Base-by-base conservation (phyloP, 495 filamentous ascomycete genomes). In the Xylaria cubensis region DNA sequence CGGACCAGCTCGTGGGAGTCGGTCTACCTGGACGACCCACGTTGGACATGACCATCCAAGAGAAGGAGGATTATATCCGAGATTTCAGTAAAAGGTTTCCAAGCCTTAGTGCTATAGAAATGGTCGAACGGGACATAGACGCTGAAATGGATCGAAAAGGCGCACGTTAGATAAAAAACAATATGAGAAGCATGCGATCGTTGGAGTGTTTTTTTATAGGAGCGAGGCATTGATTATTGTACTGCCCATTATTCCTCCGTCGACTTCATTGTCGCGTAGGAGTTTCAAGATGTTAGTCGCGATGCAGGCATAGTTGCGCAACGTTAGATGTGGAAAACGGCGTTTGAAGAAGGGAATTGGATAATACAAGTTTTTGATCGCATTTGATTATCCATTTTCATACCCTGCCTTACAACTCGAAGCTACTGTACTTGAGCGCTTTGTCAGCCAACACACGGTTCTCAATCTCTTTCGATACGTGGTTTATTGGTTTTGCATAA, bases 71-170 rank as follows among this genome's bases (percentile, higher is more conserved):
- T 67, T 88, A 88, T 76, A 74, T 89, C 19, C 74, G 76, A 64
- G 86, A 92, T 78, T 97, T 97, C 77, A 91, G 90, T 74, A 92
- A 92, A 80, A 84, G 93, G 56, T 97, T 93, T 79, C 94, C 94
- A 1, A 94, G 90, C 75, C 84, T 97, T 32, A 89, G 88, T 29
- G 89, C 92, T 0, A 84, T 97, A 61, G 94, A 97, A 84, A 93
- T 97, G 90, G 92, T 93, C 41, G 94, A 88, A 75, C 74, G 81
- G 64, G 92, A 86, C 65, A 64, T 84, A 59, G 77, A 79, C 32
- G 74, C 72, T 58, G 76, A 80, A 68, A 64, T 46, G 44, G 78
- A 61, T 5, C 58, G 64, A 44, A 76, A 74, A 70, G 66, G 42
- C 42, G 66, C 48, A 55, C 70, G 64, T 26, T 75, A 70, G 61